phyloP scores from a whole-genome alignment of 306 rosid genomes.

The Malus domestica region ASM211411v1 NC_041803.1:26552001-26552500 shows the following conservation, averaged over 20 bases:
- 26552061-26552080: conserved; percentile 85
- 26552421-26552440: neutral
- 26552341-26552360: conserved; percentile 78
- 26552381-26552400: conserved; percentile 85
- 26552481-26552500: neutral
- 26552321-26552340: conserved; percentile 58
- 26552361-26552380: conserved; percentile 71
- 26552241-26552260: conserved; percentile 60
- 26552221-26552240: conserved; percentile 30
- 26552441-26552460: neutral
- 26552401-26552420: conserved; percentile 39
- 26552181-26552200: conserved; percentile 40
- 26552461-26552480: neutral
- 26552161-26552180: conserved; percentile 35
- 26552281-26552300: conserved; percentile 47
- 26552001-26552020: conserved; percentile 83
- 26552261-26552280: conserved; percentile 56
- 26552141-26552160: conserved; percentile 81
- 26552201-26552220: conserved; percentile 41
- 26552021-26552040: conserved; percentile 93
- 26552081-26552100: neutral
- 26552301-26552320: conserved; percentile 51
- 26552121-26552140: neutral
- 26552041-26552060: conserved; percentile 86
- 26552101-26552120: neutral